Conservation (phyloP, 208 protist species). For the Crithidia sp. region DNA sequence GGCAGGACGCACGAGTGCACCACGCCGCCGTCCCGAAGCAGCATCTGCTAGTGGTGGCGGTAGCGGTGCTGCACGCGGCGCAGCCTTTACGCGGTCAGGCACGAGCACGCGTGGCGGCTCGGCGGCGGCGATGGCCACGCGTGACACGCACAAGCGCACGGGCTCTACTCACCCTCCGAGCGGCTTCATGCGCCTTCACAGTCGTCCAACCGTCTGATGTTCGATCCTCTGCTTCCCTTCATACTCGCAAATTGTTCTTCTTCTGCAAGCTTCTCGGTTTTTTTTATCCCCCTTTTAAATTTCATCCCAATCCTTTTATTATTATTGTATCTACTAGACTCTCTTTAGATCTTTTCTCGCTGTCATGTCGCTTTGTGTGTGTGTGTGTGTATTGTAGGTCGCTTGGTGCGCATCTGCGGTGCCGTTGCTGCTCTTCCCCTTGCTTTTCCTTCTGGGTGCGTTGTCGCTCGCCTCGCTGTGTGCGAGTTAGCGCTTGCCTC, state of each 20-base stretch:
- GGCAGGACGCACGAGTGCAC: constrained; percentile 13
- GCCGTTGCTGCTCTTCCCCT: too few relatives aligned
- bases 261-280: not conserved
- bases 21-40: not conserved
- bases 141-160: not conserved
- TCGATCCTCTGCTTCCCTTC: too few relatives aligned
- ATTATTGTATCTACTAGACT: not conserved
- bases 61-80: not conserved
- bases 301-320: not conserved
- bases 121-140: not conserved
- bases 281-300: not conserved
- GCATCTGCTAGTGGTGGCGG: not conserved
- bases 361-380: too few relatives aligned
- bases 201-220: not conserved
- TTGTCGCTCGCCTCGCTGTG: too few relatives aligned
- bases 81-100: not conserved
- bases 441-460: too few relatives aligned
- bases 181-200: constrained; percentile 8
- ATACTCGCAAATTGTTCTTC: too few relatives aligned
- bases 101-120: constrained; percentile 3
- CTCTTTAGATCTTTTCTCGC: too few relatives aligned
- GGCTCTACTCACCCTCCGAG: not conserved
- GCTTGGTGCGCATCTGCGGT: too few relatives aligned
- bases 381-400: too few relatives aligned
- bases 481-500: too few relatives aligned